These are phyloP conservation scores for Annona squamosa DNA, from an alignment of 164 flowering plant genomes.

Conservation along the genomic window DNA sequence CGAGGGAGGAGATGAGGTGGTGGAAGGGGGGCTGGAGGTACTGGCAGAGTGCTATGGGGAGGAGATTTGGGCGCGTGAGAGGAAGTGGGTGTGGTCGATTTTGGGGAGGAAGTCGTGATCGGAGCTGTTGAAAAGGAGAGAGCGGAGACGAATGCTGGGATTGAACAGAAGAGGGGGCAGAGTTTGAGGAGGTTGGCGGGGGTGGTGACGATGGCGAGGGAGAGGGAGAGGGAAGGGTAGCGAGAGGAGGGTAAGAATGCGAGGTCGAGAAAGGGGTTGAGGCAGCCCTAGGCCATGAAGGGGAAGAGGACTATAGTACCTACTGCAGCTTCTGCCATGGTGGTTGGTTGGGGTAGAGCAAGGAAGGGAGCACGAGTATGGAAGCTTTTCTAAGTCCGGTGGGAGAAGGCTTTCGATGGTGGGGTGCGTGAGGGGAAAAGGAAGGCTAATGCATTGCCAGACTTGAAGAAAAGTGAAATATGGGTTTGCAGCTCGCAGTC, in stretches of 20 bases:
- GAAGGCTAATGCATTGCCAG: too few species aligned
- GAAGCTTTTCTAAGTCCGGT: too few species aligned
- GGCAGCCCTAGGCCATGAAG: constrained; percentile 17
- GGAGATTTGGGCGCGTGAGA: constrained; percentile 5
- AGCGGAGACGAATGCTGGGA: constrained; percentile 10
- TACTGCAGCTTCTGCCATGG: not conserved
- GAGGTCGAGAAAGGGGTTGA: constrained; percentile 8
- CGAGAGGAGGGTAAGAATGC: constrained; percentile 1
- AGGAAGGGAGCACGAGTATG: too few species aligned
- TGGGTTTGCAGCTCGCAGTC: too few species aligned
- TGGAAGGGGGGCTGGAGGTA: constrained; percentile 10
- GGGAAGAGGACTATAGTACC: constrained; percentile 10
- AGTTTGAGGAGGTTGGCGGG: constrained; percentile 9
- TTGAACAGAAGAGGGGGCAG: constrained; percentile 5
- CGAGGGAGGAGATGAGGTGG: constrained; percentile 3
- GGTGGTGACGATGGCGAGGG: constrained; percentile 11
- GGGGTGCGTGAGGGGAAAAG: too few species aligned
- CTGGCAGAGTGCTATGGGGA: constrained; percentile 2
- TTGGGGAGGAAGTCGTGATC: constrained; percentile 5
- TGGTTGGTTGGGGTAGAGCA: too few species aligned
- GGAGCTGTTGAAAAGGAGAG: constrained; percentile 11
- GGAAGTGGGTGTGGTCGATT: constrained; percentile 8
- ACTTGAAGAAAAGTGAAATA: too few species aligned
- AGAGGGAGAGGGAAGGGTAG: not conserved
- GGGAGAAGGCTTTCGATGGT: too few species aligned